phyloP scores from a whole-genome alignment of 2,329 filamentous ascomycete species.

The Plenodomus biglobosus region DNA sequence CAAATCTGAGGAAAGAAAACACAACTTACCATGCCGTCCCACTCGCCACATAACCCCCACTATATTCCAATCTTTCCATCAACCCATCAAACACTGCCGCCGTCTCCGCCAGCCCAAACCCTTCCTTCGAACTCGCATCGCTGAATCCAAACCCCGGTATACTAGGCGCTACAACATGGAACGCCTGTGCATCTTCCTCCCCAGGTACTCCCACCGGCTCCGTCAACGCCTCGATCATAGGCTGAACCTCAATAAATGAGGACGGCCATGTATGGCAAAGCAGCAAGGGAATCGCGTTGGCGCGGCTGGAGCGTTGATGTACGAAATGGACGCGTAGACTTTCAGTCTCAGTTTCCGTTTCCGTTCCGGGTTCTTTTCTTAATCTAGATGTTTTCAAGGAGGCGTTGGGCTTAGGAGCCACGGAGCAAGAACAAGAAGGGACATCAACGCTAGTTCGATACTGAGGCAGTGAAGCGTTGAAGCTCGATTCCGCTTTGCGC shows the following conservation, averaged over 20 bases:
- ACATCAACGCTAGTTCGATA: slow-evolving; percentile 60
- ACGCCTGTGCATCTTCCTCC: slow-evolving; percentile 47
- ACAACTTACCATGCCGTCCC: slow-evolving; percentile 55
- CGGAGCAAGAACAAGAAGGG: slow-evolving; percentile 8
- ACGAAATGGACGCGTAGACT: slow-evolving; percentile 64
- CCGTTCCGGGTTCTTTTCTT: neutral
- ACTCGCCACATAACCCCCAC: slow-evolving; percentile 57
- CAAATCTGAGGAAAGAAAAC: neutral
- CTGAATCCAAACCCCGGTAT: slow-evolving; percentile 69
- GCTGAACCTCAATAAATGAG: slow-evolving; percentile 61
- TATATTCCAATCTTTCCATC: slow-evolving; percentile 64
- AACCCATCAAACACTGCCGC: slow-evolving; percentile 60
- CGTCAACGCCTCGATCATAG: slow-evolving; percentile 58
- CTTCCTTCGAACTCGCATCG: slow-evolving; percentile 58
- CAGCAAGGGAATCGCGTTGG: slow-evolving; percentile 62
- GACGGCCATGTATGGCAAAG: slow-evolving; percentile 67
- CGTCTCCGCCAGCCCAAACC: slow-evolving; percentile 55
- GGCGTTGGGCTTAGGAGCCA: slow-evolving; percentile 24
- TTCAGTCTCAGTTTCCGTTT: neutral
- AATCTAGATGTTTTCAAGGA: neutral
- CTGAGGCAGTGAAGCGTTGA: slow-evolving; percentile 64
- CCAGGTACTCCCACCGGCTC: slow-evolving; percentile 52
- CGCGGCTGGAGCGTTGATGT: slow-evolving; percentile 58
- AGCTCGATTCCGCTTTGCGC: slow-evolving; percentile 59
- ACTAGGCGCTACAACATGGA: slow-evolving; percentile 67